Evolutionary conservation across 2,329 filamentous ascomycete species (phyloP).

Genomic region (Pseudogymnoascus destructans): DNA sequence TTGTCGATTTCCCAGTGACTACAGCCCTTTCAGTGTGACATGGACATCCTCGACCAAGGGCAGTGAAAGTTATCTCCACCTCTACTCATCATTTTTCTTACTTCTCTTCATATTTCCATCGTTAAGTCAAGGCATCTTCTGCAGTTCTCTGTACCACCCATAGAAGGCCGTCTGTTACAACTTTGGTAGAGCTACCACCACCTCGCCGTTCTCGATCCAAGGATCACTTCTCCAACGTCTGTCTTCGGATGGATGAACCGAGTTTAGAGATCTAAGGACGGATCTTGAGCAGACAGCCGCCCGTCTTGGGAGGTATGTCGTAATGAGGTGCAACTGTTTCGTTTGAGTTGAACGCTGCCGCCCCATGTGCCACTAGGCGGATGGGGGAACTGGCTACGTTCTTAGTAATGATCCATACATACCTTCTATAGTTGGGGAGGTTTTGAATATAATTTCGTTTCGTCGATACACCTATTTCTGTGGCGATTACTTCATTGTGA

Average conservation of each 20-base stretch:
- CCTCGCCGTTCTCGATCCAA: conserved; percentile 50
- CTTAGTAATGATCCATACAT: conserved; percentile 99
- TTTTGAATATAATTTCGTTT: conserved; percentile 1
- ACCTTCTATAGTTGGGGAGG: neutral
- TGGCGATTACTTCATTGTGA: neutral
- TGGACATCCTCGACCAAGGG: neutral
- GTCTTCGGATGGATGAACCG: conserved; percentile 6
- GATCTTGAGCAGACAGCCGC: conserved; percentile 54
- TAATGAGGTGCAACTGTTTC: conserved; percentile 60
- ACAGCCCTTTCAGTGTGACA: neutral
- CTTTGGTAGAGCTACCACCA: conserved; percentile 83
- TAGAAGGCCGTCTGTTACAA: conserved; percentile 96
- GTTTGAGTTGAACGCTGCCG: conserved; percentile 95
- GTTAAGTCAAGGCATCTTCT: conserved; percentile 87
- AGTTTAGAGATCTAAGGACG: conserved; percentile 23
- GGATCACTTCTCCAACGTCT: conserved; percentile 11
- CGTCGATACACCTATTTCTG: neutral
- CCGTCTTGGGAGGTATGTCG: conserved; percentile 81
- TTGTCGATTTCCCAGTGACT: neutral
- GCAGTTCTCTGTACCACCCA: conserved; percentile 43
- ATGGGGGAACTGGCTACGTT: conserved; percentile 54
- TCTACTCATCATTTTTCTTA: conserved; percentile 14
- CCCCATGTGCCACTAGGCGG: conserved; percentile 26
- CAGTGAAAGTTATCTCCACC: neutral
- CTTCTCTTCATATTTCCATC: conserved; percentile 26